phyloP scores from a whole-genome alignment of 331 rosid species.

The Pyrus hybrid region DNA sequence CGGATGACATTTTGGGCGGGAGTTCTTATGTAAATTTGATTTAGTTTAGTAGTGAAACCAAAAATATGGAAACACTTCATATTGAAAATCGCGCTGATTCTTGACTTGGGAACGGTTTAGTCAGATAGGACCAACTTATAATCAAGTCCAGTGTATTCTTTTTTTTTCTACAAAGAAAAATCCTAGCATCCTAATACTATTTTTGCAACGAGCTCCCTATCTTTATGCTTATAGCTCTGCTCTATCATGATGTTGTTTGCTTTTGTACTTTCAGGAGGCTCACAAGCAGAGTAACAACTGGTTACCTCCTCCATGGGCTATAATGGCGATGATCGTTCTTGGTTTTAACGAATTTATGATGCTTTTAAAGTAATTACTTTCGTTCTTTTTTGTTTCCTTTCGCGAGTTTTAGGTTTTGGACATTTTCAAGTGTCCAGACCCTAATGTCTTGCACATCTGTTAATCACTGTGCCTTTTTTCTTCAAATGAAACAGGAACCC shows the following conservation, averaged over 20 bases:
- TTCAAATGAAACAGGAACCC: slow-evolving; percentile 65
- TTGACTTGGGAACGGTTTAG: background rate
- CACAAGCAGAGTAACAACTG: slow-evolving; percentile 66
- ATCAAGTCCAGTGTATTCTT: background rate
- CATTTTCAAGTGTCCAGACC: background rate
- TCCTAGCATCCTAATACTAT: background rate
- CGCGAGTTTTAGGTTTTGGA: background rate
- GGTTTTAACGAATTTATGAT: slow-evolving; percentile 69
- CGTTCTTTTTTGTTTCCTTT: background rate
- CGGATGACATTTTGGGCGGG: background rate
- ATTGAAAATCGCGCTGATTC: background rate
- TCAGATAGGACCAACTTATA: background rate
- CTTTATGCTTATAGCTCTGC: background rate
- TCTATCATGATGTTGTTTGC: background rate
- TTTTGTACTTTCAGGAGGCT: slow-evolving; percentile 58
- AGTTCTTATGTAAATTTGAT: background rate
- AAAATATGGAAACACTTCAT: background rate
- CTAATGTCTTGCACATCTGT: slow-evolving; percentile 1
- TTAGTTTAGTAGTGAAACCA: background rate
- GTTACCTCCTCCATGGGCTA: slow-evolving; percentile 97
- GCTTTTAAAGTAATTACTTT: slow-evolving; percentile 54
- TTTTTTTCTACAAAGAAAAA: background rate
- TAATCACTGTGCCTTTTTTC: slow-evolving; percentile 10
- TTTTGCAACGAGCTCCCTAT: background rate
- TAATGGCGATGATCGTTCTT: slow-evolving; percentile 57